A percentile compares a stretch with the other conserved stretches of the same genome.
phyloP scores from a whole-genome alignment of 257 asterid species.

The Capsicum chinense region DNA sequence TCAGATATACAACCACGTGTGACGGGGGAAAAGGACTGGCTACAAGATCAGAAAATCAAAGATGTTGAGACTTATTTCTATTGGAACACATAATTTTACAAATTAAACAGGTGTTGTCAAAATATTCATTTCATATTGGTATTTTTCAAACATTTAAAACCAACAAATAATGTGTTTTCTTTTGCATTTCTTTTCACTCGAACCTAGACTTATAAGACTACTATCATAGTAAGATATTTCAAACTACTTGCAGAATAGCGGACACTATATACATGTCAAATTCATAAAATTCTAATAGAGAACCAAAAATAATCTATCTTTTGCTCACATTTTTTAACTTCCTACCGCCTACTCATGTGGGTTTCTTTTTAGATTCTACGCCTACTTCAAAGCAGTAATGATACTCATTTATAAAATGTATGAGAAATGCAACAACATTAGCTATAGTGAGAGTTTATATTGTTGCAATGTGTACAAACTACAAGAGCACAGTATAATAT shows the following conservation, averaged over 20 bases:
- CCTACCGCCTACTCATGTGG: background rate
- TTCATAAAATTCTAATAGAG: background rate
- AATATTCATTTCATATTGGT: background rate
- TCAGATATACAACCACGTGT: background rate
- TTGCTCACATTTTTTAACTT: background rate
- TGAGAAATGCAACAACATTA: background rate
- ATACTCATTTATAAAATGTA: background rate
- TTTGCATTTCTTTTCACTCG: background rate
- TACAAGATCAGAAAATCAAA: background rate
- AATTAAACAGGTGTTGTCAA: background rate
- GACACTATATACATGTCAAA: background rate
- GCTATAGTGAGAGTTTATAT: background rate
- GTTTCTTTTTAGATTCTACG: conserved; percentile 22
- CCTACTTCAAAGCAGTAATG: background rate
- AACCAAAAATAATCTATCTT: background rate
- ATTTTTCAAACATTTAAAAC: background rate
- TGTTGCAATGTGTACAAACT: conserved; percentile 2
- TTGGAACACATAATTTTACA: background rate
- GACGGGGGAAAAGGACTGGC: background rate
- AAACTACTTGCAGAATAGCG: background rate
- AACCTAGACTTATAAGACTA: background rate
- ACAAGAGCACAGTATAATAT: background rate
- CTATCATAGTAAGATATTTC: background rate
- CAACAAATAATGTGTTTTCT: background rate
- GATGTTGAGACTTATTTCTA: background rate